Conservation (phyloP, 2,329 filamentous ascomycete species). For the Aspergillus tamarii region DNA sequence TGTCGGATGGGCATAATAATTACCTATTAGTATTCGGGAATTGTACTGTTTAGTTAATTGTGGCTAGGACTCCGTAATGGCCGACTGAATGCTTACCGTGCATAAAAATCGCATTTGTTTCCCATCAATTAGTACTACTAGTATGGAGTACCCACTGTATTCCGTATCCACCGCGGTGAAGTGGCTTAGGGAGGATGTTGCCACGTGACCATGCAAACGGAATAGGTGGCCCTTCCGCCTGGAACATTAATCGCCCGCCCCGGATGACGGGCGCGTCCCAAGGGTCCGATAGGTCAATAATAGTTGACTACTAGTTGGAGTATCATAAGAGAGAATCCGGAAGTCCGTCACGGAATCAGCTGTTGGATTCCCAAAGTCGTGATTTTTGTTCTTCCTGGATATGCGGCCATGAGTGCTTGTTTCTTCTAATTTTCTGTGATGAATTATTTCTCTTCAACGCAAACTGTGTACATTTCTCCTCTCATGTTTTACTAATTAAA, state of each 20-base stretch:
- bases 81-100: background rate
- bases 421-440: slow-evolving; percentile 9
- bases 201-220: slow-evolving; percentile 13
- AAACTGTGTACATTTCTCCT: slow-evolving; percentile 1
- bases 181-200: too few species aligned
- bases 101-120: background rate
- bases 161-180: too few species aligned
- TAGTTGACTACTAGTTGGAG: background rate
- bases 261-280: slow-evolving; percentile 15
- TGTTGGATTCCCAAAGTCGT: background rate
- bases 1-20: too few species aligned
- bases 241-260: slow-evolving; percentile 16
- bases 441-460: background rate
- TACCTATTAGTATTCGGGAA: background rate
- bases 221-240: slow-evolving; percentile 23
- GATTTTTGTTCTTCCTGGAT: slow-evolving; percentile 1
- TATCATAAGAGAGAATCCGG: slow-evolving; percentile 1
- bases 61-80: background rate
- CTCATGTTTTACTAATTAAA: slow-evolving; percentile 16
- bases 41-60: background rate
- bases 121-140: too few species aligned
- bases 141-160: too few species aligned
- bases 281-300: slow-evolving; percentile 7
- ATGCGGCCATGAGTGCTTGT: slow-evolving; percentile 9
- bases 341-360: slow-evolving; percentile 8